Base-by-base conservation (phyloP, 1,284 basidiomycete genomes). In the Papiliotrema terrestris region DNA sequence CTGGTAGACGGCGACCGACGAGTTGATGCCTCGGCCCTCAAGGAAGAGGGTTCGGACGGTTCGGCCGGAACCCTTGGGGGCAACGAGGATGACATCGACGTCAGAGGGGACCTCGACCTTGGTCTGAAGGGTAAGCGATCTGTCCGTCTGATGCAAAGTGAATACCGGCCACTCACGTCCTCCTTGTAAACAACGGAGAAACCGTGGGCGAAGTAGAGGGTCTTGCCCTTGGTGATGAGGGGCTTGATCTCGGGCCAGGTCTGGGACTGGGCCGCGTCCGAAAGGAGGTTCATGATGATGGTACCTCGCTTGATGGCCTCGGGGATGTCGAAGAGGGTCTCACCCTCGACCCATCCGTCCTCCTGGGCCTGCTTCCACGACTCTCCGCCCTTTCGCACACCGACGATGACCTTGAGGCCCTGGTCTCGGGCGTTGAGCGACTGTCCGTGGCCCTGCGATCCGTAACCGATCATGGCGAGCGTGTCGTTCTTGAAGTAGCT, bases 21-120 rank as follows among this genome's bases (percentile, higher is more conserved):
- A 71, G 74, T 78, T 74, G 70, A 75, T 75, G 65, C 71, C 96
- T 72, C 94, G 90, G 65, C 95, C 96, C 84, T 98, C 96, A 80
- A 97, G 95, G 87, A 98, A 98, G 72, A 98, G 90, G 48, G 94
- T 96, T 73, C 96, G 93, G 78, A 99, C 95, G 62, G 96, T 99
- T 63, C 94, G 88, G 66, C 96, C 95, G 49, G 95, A 98, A 60
- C 96, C 96, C 81, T 99, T 99, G 71, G 95, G 95, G 20, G 96
- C 96, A 63, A 96, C 94, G 66, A 99, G 90, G 78, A 99, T 98
- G 71, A 98, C 96, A 76, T 99, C 96, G 63, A 98, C 91, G 76
- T 98, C 93, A 49, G 83, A 73, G 52, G 96, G 96, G 61, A 92
- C 89, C 49, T 94, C 74, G 67, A 99, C 92, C 61, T 94, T 83